Evolutionary conservation across 1,284 basidiomycete species (phyloP).

Genomic region (Malassezia sympodialis): DNA sequence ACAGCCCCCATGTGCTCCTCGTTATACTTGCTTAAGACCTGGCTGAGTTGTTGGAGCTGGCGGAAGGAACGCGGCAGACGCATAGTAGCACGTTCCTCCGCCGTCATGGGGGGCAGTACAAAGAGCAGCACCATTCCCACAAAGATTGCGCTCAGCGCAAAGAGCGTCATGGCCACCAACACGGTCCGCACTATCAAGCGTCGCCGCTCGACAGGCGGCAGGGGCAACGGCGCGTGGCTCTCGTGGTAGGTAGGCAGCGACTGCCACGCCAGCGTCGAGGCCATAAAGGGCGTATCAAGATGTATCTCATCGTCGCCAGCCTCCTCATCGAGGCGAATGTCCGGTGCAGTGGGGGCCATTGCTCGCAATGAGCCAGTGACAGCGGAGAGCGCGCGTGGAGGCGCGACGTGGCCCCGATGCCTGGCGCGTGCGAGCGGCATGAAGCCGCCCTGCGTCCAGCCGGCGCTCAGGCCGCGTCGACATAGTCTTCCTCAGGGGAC

Average conservation of each 20-base stretch:
- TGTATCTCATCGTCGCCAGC: conserved; percentile 6
- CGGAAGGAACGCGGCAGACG: conserved; percentile 49
- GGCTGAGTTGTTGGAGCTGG: conserved; percentile 47
- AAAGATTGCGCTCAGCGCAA: conserved; percentile 23
- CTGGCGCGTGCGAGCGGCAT: conserved; percentile 3
- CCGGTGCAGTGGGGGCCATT: neutral
- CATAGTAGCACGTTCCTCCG: conserved; percentile 29
- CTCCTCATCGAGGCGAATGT: neutral
- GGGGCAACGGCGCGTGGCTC: neutral
- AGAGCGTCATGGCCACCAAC: neutral
- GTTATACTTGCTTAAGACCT: conserved; percentile 49
- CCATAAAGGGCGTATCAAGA: conserved; percentile 12
- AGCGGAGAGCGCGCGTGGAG: neutral
- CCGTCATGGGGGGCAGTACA: conserved; percentile 27
- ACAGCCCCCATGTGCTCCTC: conserved; percentile 46
- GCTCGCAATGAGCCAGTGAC: neutral
- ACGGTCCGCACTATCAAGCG: conserved; percentile 24
- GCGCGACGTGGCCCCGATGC: neutral
- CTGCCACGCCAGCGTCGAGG: conserved; percentile 12
- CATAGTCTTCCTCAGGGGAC: neutral
- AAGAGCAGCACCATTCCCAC: conserved; percentile 26
- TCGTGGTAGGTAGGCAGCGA: conserved; percentile 2
- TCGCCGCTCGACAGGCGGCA: conserved; percentile 14
- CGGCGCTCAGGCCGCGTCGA: neutral
- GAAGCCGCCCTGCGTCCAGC: neutral